Percentiles rank a stretch among this genome's conserved stretches.
Conservation (phyloP, 2,329 filamentous ascomycete genomes). For the Sporothrix schenckii region DNA sequence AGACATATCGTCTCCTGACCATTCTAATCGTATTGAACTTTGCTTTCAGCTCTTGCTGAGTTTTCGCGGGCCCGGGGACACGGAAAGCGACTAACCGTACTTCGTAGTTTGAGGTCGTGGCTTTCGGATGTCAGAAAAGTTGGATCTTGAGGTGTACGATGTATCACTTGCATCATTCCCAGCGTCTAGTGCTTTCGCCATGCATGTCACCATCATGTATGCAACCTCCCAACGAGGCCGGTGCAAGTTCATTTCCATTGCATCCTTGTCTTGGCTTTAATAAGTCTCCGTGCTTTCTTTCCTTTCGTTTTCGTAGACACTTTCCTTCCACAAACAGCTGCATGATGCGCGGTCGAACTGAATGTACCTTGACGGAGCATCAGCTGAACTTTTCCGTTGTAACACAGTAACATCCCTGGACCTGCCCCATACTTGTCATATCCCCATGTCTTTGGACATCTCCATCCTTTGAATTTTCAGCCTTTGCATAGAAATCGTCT, state of each 20-base stretch:
- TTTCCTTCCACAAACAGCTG: slow-evolving; percentile 19
- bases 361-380: neutral
- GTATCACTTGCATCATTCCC: neutral
- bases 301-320: neutral
- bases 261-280: neutral
- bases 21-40: neutral
- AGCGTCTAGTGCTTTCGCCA: neutral
- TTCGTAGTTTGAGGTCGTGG: neutral
- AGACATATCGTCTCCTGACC: neutral
- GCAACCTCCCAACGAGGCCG: neutral
- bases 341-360: neutral
- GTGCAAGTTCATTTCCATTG: neutral
- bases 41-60: neutral
- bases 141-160: neutral
- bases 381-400: slow-evolving; percentile 2
- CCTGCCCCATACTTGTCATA: neutral
- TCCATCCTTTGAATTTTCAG: neutral
- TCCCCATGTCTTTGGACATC: neutral
- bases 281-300: neutral
- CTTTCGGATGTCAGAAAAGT: slow-evolving; percentile 8
- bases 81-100: neutral
- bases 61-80: neutral
- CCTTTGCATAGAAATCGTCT: neutral
- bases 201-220: slow-evolving; percentile 5
- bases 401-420: neutral